Evolutionary conservation across 1,139 yeast genomes (phyloP).

Genomic region (Kodamaea alishanica): DNA sequence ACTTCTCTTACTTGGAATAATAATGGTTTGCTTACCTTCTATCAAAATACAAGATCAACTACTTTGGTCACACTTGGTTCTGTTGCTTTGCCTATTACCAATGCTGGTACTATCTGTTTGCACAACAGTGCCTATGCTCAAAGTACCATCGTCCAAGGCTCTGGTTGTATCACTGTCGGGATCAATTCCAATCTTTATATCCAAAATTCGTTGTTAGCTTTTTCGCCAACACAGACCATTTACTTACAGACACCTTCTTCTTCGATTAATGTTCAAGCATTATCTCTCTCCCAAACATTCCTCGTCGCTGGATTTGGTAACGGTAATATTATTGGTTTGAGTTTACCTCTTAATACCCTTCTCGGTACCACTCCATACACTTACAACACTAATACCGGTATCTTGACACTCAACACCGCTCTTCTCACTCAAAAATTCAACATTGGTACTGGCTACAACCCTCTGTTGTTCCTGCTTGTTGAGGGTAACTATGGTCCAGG

Average conservation of each 20-base stretch:
- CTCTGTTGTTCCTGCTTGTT: slow-evolving; percentile 10
- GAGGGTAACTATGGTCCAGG: slow-evolving; percentile 14
- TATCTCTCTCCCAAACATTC: slow-evolving; percentile 19
- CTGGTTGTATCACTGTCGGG: slow-evolving; percentile 15
- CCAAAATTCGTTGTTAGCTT: slow-evolving; percentile 8
- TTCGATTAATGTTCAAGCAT: slow-evolving; percentile 11
- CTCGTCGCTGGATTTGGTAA: slow-evolving; percentile 29
- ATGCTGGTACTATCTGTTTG: slow-evolving; percentile 16
- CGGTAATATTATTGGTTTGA: slow-evolving; percentile 25
- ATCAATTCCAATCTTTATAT: slow-evolving; percentile 8
- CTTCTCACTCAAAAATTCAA: slow-evolving; percentile 10
- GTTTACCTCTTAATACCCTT: slow-evolving; percentile 12
- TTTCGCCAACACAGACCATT: slow-evolving; percentile 13
- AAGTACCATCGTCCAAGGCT: slow-evolving; percentile 12
- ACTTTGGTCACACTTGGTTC: slow-evolving; percentile 22
- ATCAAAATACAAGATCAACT: slow-evolving; percentile 18
- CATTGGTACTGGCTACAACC: slow-evolving; percentile 21
- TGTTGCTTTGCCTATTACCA: slow-evolving; percentile 16
- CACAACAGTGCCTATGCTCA: slow-evolving; percentile 12
- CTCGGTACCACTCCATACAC: slow-evolving; percentile 2
- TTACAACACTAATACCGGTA: slow-evolving; percentile 16
- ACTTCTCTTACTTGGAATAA: slow-evolving; percentile 25
- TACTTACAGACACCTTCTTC: slow-evolving; percentile 13
- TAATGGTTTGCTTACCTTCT: slow-evolving; percentile 25
- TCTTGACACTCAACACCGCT: slow-evolving; percentile 12